Evolutionary conservation across 352 stramenopile genomes (phyloP), one percentile per base, ranked within the genome.

Genomic region (Globisporangium mamillatum): DNA sequence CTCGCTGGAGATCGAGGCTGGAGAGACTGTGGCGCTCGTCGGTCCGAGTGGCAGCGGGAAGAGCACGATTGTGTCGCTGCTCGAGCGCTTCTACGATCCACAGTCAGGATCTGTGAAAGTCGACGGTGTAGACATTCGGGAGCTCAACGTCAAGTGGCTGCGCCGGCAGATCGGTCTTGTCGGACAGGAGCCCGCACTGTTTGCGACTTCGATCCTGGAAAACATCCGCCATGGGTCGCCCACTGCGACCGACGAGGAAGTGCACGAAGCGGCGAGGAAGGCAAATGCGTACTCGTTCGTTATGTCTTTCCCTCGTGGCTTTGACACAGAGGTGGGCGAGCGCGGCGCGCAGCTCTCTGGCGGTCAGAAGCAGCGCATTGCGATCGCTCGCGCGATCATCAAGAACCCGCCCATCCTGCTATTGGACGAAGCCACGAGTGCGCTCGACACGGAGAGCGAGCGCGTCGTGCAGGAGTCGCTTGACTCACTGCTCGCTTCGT

Each of bases 281-380:
- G 92, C 94, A 7, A 98, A 98, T 72, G 93, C 93, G 4, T 92
- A 96, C 68, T 76, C 87, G n/a, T 98, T 99, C 67, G 98, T 98
- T 63, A 81, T 73, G 60, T 56, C 74, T 6, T 96, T 98, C 61
- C 91, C 94, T 0, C 76, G 96, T 20, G 81, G 84, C n/a, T 98
- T 97, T 67, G 76, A 88, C n/a, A 98, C 95, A 0, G 72, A 89
- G 25, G 88, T 98, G 18, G 94, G 94, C 38, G 94, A 98, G 67
- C 75, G 80, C 24, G 92, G 92, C 16, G 75, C 77, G 7, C 83
- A 95, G 57, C 76, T 99, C 12, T 98, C 63, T 0, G 63, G 93
- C 27, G 94, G 94, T 22, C 95, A 98, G 74, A 97, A 98, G 68
- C 88, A 94, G 72, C 73, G 89, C 29, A 78, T 98, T n/a, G 90